Conservation (phyloP, 139 green algal species). For the Chlorella sp. region DNA sequence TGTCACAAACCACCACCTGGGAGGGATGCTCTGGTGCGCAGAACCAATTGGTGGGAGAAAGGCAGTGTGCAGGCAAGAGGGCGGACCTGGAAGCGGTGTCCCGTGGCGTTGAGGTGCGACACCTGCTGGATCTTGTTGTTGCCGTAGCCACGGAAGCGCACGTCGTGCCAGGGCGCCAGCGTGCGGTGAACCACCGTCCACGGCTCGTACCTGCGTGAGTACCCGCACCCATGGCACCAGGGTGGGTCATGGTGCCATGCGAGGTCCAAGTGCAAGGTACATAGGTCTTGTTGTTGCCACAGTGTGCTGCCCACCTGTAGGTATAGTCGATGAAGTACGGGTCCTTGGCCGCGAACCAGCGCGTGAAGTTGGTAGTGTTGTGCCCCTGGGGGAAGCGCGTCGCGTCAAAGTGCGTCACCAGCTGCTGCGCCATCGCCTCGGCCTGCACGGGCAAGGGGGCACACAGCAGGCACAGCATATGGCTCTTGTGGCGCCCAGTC, state of each 20-base stretch:
- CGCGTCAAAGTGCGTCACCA: neutral
- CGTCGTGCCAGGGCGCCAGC: constrained; percentile 17
- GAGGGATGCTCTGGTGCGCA: too few species aligned
- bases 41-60: too few species aligned
- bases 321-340: constrained; percentile 4
- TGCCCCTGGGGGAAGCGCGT: neutral
- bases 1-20: too few species aligned
- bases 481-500: too few species aligned
- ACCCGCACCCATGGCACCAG: too few species aligned
- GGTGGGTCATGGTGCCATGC: too few species aligned
- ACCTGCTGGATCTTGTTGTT: constrained; percentile 1
- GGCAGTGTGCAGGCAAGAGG: neutral
- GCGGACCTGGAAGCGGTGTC: neutral
- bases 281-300: too few species aligned
- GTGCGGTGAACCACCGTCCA: constrained; percentile 22
- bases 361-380: constrained; percentile 10
- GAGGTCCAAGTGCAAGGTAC: too few species aligned
- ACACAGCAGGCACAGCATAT: too few species aligned
- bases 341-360: constrained; percentile 3
- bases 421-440: neutral
- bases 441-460: too few species aligned
- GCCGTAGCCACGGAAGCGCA: constrained; percentile 17
- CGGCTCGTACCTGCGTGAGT: constrained; percentile 14
- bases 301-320: constrained; percentile 2
- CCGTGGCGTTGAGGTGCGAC: neutral